Percentiles rank a stretch among this genome's conserved stretches.
Conservation (phyloP, 192 early-diverging fungal genomes). For the Coemansia reversa region DNA sequence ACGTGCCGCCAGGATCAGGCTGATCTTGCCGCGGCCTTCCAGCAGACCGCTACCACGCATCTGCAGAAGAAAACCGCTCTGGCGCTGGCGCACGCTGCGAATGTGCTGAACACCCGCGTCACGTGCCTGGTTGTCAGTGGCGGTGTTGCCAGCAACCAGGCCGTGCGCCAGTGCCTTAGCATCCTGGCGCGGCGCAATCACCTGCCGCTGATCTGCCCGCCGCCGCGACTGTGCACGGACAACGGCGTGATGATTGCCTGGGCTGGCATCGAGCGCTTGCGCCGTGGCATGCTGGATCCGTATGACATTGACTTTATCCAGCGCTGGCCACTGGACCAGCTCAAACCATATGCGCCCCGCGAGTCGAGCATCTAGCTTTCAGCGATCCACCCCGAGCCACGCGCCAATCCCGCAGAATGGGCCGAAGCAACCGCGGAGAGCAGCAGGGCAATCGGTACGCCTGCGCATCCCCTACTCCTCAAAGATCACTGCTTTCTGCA, state of each 20-base stretch:
- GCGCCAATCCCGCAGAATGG: not conserved
- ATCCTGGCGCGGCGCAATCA: slow-evolving; percentile 40
- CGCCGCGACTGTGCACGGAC: slow-evolving; percentile 76
- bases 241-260: slow-evolving; percentile 87
- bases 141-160: slow-evolving; percentile 73
- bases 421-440: not conserved
- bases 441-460: not conserved
- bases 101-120: slow-evolving; percentile 26
- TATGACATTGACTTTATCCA: slow-evolving; percentile 74
- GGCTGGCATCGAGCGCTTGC: slow-evolving; percentile 74
- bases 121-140: slow-evolving; percentile 70
- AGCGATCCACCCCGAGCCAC: not conserved
- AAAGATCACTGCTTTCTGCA: not conserved
- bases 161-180: slow-evolving; percentile 53
- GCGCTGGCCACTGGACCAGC: slow-evolving; percentile 68
- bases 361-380: slow-evolving; percentile 17
- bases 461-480: not conserved
- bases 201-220: slow-evolving; percentile 67
- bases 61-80: slow-evolving; percentile 63
- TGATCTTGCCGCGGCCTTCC: slow-evolving; percentile 76
- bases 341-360: slow-evolving; percentile 34
- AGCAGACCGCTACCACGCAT: slow-evolving; percentile 59
- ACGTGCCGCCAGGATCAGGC: slow-evolving; percentile 33
- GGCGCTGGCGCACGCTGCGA: slow-evolving; percentile 56
- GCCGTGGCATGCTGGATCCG: slow-evolving; percentile 62